Evolutionary conservation across 495 filamentous ascomycete species (phyloP).

Genomic region (Saxophila tyrrhenica): DNA sequence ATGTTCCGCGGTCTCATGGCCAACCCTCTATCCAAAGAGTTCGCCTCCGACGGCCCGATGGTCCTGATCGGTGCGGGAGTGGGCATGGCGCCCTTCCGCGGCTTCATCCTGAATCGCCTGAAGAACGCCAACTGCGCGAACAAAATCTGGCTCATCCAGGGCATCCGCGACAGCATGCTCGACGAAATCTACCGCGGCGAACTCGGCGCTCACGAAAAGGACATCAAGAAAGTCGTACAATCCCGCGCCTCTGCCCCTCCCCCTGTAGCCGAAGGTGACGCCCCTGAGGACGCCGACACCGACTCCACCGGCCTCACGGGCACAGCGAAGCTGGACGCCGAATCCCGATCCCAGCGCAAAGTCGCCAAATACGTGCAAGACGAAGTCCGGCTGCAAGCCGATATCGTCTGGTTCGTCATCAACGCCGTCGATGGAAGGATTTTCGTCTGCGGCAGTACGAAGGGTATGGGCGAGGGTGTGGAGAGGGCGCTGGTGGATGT

Average conservation of each 20-base stretch:
- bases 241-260: slow-evolving; percentile 53
- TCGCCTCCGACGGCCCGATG: slow-evolving; percentile 89
- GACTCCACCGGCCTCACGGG: not conserved
- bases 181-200: slow-evolving; percentile 95
- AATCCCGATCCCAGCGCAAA: slow-evolving; percentile 3
- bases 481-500: slow-evolving; percentile 40
- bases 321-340: slow-evolving; percentile 1
- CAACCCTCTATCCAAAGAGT: slow-evolving; percentile 84
- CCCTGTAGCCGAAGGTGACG: not conserved
- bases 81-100: slow-evolving; percentile 91
- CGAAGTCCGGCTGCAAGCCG: slow-evolving; percentile 58
- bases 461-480: slow-evolving; percentile 96
- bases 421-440: slow-evolving; percentile 86
- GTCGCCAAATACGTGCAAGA: slow-evolving; percentile 34
- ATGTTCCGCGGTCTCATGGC: slow-evolving; percentile 99
- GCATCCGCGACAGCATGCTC: slow-evolving; percentile 80
- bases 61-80: slow-evolving; percentile 93
- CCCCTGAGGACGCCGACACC: not conserved
- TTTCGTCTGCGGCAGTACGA: slow-evolving; percentile 87
- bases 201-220: slow-evolving; percentile 84
- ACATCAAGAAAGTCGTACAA: slow-evolving; percentile 89
- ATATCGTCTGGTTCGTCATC: slow-evolving; percentile 93
- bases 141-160: slow-evolving; percentile 98
- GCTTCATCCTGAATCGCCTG: slow-evolving; percentile 89
- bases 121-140: slow-evolving; percentile 96